phyloP scores from a whole-genome alignment of 257 asterid species.

The Salvia rosmarinus region DNA sequence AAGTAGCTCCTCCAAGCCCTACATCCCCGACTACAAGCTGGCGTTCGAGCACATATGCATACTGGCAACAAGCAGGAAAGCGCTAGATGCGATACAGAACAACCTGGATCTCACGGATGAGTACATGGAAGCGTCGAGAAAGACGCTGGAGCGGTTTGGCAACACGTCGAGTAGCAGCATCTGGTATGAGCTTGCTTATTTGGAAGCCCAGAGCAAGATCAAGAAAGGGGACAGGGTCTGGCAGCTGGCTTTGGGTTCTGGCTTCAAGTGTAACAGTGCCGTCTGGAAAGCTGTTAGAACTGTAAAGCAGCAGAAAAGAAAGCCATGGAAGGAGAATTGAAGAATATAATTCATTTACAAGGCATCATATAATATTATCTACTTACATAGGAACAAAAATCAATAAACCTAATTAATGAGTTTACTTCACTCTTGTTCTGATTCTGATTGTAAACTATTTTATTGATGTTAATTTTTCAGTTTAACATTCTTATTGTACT shows the following conservation, averaged over 20 bases:
- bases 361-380: background rate
- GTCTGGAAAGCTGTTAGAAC: too few relatives aligned
- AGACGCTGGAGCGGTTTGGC: constrained; percentile 61
- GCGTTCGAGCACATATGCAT: constrained; percentile 73
- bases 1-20: constrained; percentile 48
- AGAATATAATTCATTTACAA: background rate
- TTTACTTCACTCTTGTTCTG: too few relatives aligned
- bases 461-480: too few relatives aligned
- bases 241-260: constrained; percentile 70
- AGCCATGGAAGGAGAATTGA: constrained; percentile 45
- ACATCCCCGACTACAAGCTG: constrained; percentile 64
- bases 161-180: constrained; percentile 83
- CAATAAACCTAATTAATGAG: background rate
- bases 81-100: constrained; percentile 64
- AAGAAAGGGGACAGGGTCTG: constrained; percentile 53
- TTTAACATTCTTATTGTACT: too few relatives aligned
- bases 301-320: too few relatives aligned
- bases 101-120: constrained; percentile 62
- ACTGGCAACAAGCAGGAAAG: constrained; percentile 58
- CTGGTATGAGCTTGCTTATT: constrained; percentile 76
- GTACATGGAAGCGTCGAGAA: constrained; percentile 79
- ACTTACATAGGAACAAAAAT: background rate
- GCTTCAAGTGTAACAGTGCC: constrained; percentile 52
- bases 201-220: constrained; percentile 57
- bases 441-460: too few relatives aligned